Base-by-base conservation (phyloP, 1,139 yeast species). In the Taiozyma sp. region DNA sequence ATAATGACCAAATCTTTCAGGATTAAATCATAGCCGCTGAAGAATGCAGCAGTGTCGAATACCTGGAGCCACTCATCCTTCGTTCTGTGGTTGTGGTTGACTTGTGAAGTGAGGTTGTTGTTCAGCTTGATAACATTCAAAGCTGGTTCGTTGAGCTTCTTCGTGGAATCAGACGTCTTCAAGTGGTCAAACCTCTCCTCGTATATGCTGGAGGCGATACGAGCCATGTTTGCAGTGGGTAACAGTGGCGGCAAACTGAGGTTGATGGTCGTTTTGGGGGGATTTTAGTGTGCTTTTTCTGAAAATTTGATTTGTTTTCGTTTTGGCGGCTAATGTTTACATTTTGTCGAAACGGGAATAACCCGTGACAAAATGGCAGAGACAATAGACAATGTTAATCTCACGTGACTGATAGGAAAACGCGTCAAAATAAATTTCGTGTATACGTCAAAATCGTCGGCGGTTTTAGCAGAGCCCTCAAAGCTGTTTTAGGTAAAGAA, bases 21-120 rank as follows among this genome's bases (percentile, higher is more conserved):
- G n/a, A 69, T 63, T 10, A 71, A 70, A 58, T 85, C 90, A 43
- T 65, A 60, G 0, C 86, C 89, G 30, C 71, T 63, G 60, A 79
- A 84, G 55, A 79, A 76, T 0, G 81, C 85, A 7, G 87, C 81
- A 19, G 71, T 65, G 2, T 80, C 73, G 48, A 81, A 72, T 19
- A 81, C 62, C 1, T 68, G 58, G 74, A 51, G 29, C 72, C 70
- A 68, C 48, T 66, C 65, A 4, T 56, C 55, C 4, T 44, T 44
- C 6, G 60, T 42, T 30, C 59, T 55, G 23, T 51, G 45, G 32
- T 53, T 53, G 30, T 51, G 48, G 50, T 46, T n/a, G 29, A 29
- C 28, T 49, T 51, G 19, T 46, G 49, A 45, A 27, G 51, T 39
- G 28, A 55, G 45, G 39, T 54, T 59, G 50, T 54, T 61, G 49